These are phyloP conservation scores for Monosporozyma siamensis DNA, from an alignment of 805 yeast species.

Conservation along the genomic window DNA sequence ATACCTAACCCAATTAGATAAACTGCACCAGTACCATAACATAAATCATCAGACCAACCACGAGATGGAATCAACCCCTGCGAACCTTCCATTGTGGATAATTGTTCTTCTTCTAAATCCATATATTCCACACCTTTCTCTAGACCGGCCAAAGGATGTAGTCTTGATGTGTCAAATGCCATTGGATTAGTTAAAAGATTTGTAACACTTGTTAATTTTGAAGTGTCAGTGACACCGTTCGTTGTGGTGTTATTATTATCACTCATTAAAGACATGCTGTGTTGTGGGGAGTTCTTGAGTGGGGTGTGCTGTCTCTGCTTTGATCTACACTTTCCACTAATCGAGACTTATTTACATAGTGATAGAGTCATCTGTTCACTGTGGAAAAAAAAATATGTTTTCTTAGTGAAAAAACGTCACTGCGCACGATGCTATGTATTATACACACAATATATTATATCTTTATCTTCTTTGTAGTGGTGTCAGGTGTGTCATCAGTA, in stretches of 20 bases:
- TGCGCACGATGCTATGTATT: not conserved
- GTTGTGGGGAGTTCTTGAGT: conserved; percentile 19
- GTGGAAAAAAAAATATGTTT: too few species aligned
- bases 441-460: not conserved
- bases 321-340: too few species aligned
- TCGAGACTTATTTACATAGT: not conserved
- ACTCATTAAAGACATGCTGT: conserved; percentile 1
- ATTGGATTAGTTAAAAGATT: conserved; percentile 52
- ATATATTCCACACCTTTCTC: conserved; percentile 84
- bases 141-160: conserved; percentile 89
- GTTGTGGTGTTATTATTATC: not conserved
- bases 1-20: conserved; percentile 76
- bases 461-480: not conserved
- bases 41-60: conserved; percentile 94
- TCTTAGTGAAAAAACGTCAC: too few species aligned
- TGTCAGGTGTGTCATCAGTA: too few species aligned
- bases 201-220: conserved; percentile 41
- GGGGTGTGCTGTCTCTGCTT: not conserved
- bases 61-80: conserved; percentile 91
- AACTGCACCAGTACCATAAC: conserved; percentile 96
- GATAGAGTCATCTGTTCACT: too few species aligned
- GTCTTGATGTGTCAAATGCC: conserved; percentile 51
- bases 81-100: conserved; percentile 72
- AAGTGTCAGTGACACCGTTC: not conserved
- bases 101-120: conserved; percentile 77